Evolutionary conservation across 352 stramenopile species (phyloP).

Genomic region (Halophytophthora polymorphica): DNA sequence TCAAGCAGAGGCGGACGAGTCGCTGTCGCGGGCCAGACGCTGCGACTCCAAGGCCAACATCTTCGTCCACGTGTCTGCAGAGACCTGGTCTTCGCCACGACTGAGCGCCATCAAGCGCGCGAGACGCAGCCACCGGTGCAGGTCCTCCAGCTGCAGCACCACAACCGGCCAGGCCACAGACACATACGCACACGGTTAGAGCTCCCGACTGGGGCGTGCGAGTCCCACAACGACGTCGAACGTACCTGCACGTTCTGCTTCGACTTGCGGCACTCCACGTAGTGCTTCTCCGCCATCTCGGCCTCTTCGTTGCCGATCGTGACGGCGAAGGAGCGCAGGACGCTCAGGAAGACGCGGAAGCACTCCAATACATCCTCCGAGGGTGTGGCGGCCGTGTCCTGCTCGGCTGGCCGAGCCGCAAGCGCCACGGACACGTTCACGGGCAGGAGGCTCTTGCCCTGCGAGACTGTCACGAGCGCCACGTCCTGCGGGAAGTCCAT

Average conservation of each 20-base stretch:
- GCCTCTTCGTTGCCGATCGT: constrained; percentile 71
- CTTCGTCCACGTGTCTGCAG: constrained; percentile 45
- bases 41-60: constrained; percentile 58
- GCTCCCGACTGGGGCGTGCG: background rate
- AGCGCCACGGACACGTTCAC: constrained; percentile 55
- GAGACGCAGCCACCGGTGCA: constrained; percentile 75
- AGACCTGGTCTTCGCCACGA: constrained; percentile 48
- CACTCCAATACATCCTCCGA: constrained; percentile 45
- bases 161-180: constrained; percentile 6
- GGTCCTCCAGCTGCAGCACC: constrained; percentile 56
- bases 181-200: background rate
- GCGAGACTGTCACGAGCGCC: constrained; percentile 59
- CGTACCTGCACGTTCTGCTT: constrained; percentile 72
- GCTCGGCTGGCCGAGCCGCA: constrained; percentile 1
- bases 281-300: constrained; percentile 77
- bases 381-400: background rate
- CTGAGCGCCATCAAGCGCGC: constrained; percentile 71
- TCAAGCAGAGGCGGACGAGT: constrained; percentile 11
- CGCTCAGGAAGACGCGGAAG: constrained; percentile 64
- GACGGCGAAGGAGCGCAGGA: constrained; percentile 51
- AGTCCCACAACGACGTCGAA: background rate
- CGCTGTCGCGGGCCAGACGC: constrained; percentile 28
- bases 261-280: constrained; percentile 64
- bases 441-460: constrained; percentile 70
- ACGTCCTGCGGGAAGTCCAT: constrained; percentile 84